A percentile compares a stretch with the other conserved stretches of the same genome.
phyloP scores from a whole-genome alignment of 202 grass and related monocot species.

The Elaeis oleifera region DNA sequence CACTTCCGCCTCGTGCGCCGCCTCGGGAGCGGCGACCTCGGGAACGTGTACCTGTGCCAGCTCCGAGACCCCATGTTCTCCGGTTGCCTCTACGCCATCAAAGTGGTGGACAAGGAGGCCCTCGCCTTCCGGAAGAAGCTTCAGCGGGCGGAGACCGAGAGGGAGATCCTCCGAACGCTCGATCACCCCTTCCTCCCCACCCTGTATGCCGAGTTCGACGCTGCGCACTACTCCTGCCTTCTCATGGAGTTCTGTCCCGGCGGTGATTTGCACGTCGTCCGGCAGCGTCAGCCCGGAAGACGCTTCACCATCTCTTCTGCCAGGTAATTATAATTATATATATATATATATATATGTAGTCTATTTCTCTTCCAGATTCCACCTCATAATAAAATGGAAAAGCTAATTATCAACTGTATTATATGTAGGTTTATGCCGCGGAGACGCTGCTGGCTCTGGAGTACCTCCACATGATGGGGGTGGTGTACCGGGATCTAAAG shows the following conservation, averaged over 20 bases:
- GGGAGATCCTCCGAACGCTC: constrained; percentile 61
- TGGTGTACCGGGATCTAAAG: constrained; percentile 84
- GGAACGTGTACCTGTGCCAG: constrained; percentile 80
- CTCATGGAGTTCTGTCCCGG: constrained; percentile 91
- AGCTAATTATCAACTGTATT: no score
- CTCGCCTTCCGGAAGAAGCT: constrained; percentile 82
- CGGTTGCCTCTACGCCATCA: constrained; percentile 72
- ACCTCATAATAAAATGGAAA: no score
- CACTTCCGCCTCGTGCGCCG: constrained; percentile 81
- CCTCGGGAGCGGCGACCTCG: constrained; percentile 77
- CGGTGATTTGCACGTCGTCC: constrained; percentile 69
- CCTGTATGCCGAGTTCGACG: constrained; percentile 86
- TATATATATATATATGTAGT: not conserved
- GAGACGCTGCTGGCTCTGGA: constrained; percentile 81
- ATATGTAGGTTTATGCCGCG: constrained; percentile 57
- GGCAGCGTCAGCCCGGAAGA: constrained; percentile 54
- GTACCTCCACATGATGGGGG: constrained; percentile 99
- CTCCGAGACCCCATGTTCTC: constrained; percentile 46
- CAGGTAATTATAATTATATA: constrained; percentile 36
- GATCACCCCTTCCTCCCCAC: constrained; percentile 92
- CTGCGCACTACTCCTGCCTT: constrained; percentile 75
- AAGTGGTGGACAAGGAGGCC: constrained; percentile 77
- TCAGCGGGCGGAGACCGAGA: constrained; percentile 70
- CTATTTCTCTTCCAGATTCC: no score
- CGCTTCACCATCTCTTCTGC: constrained; percentile 51